phyloP scores from a whole-genome alignment of 495 filamentous ascomycete species.

The Beverwykella pulmonaria region DNA sequence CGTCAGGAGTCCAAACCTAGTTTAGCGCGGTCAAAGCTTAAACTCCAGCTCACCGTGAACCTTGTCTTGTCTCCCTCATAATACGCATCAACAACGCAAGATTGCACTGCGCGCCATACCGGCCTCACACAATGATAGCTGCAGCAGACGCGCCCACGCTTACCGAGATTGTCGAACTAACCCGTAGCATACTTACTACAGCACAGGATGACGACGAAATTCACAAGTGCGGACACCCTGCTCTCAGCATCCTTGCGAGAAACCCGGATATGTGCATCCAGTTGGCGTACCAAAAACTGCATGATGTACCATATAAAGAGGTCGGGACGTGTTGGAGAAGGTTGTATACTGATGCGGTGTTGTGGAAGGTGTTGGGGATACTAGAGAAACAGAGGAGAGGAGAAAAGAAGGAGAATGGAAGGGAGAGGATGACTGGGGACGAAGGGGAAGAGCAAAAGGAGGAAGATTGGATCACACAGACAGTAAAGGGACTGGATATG shows the following conservation, averaged over 20 bases:
- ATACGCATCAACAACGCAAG: no score
- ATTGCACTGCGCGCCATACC: no score
- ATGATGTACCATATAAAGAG: slow-evolving; percentile 73
- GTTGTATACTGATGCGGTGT: slow-evolving; percentile 75
- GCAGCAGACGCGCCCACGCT: slow-evolving; percentile 7
- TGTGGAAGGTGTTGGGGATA: slow-evolving; percentile 59
- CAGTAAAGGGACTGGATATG: slow-evolving; percentile 73
- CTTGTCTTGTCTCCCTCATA: background rate
- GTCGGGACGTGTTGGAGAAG: slow-evolving; percentile 75
- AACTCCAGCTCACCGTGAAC: no score
- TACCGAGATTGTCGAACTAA: slow-evolving; percentile 21
- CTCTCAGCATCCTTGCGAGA: slow-evolving; percentile 45
- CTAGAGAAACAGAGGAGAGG: slow-evolving; percentile 11
- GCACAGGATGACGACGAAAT: slow-evolving; percentile 46
- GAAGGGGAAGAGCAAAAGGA: background rate
- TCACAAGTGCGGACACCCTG: slow-evolving; percentile 45
- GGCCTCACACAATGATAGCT: background rate
- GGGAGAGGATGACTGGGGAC: background rate
- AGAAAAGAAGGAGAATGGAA: slow-evolving; percentile 8
- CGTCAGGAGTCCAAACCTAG: no score
- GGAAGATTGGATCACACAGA: slow-evolving; percentile 44
- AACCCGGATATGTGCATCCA: slow-evolving; percentile 48
- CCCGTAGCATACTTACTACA: slow-evolving; percentile 11
- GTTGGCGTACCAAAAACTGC: slow-evolving; percentile 64
- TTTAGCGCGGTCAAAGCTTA: background rate